Evolutionary conservation across 495 filamentous ascomycete genomes (phyloP), one percentile per base, ranked within the genome.

Genomic region (Apiosordaria backusii): DNA sequence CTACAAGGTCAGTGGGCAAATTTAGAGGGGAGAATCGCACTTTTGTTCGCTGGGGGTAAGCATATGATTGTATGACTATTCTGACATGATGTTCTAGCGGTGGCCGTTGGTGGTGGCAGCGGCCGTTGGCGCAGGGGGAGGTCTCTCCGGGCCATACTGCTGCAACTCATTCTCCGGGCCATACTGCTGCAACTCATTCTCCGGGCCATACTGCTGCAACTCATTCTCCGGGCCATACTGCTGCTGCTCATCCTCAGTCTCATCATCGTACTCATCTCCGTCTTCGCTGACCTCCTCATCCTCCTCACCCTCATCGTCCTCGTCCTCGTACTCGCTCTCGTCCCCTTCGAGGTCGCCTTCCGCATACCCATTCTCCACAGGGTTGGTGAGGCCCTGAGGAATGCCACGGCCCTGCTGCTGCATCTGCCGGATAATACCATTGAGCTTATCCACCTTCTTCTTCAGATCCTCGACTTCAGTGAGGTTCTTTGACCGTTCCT

Each of bases 381-480:
- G 83, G 40, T 79, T 85, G 26, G 84, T 80, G 67, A 85, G 76
- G 35, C 75, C 84, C 72, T 82, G 88, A 26, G 83, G 85, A 61
- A 86, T 78, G 58, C 88, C 90, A 16, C 92, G 86, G 23, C 93
- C 92, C 73, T 96, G 92, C 61, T 90, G 91, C 78, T 96, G 93
- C 92, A 97, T 96, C 67, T 91, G 91, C 65, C 92, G 88, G 74
- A 95, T 96, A 65, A 98, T 89, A 73, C 90, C 91, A 77, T 95
- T 93, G 50, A 99, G 87, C 72, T 96, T 95, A 62, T 90, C 89
- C 71, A 93, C 92, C 81, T 96, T 96, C 79, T 93, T 93, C 69
- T 89, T 89, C 68, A 91, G 85, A 27, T 87, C 85, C 63, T 95
- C 90, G 26, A 95, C 79, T 67, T 96, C 93, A 67, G 89, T 87